Base-by-base conservation (phyloP, 176 grass and related monocot genomes). In the Calamus simplicifolius region DNA sequence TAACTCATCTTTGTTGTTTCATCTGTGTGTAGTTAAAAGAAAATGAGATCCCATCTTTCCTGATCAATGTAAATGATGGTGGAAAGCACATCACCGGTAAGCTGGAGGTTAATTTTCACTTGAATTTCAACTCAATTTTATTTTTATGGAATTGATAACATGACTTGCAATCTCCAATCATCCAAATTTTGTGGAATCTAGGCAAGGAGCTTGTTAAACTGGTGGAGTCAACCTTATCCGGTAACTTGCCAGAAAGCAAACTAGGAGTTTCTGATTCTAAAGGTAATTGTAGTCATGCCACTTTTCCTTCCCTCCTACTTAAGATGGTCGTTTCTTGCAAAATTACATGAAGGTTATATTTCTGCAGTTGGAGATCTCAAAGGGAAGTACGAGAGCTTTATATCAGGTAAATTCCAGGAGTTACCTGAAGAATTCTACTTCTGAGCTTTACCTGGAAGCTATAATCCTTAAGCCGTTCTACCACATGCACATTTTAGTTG, bases 301-400 rank as follows among this genome's bases (percentile, higher is more conserved):
- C 51, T 27, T 49, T 49, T 55, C 6, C 38, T 25, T 77, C 7
- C 49, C 63, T 76, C 19, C 65, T 57, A 48, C 35, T 43, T 43
- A 43, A 43, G 2, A 12, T 43, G 35, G 2, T 43, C 35, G 19
- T 17, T 5, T 54, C 51, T 43, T 53, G 16, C 16, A 35, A 31
- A 56, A 51, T 27, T 23, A 13, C 12, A 13, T 43, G 35, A 43
- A 43, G 14, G 12, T 38, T 62, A 10, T 63, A 31, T 38, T 35
- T 23, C 38, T 72, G 79, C 84, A 97, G 93, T 82, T 64, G 52
- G 63, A 54, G 81, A 97, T 78, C 80, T 91, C 50, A 91, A 88
- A 63, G 75, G 78, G 48, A 97, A 97, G 76, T 85, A 88, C 81
- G 73, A 76, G 66, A 78, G 73, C 68, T 97, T 88, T 70, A 43